phyloP scores from a whole-genome alignment of 495 filamentous ascomycete species.

The Polyplosphaeria fusca region DNA sequence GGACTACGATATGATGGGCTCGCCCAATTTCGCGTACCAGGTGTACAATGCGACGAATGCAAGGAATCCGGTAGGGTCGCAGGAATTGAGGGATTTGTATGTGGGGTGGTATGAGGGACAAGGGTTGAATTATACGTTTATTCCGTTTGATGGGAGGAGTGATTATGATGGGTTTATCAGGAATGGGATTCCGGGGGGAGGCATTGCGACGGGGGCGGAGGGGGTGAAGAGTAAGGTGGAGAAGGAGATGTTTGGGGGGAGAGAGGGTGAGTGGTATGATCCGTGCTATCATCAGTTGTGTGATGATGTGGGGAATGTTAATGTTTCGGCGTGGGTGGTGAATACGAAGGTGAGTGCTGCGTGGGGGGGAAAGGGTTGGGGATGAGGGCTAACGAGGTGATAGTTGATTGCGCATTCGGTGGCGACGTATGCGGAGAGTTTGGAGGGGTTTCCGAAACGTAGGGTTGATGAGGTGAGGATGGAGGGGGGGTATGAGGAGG shows the following conservation, averaged over 20 bases:
- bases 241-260: slow-evolving; percentile 58
- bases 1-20: slow-evolving; percentile 78
- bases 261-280: slow-evolving; percentile 60
- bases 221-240: slow-evolving; percentile 60
- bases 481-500: background rate
- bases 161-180: slow-evolving; percentile 70
- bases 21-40: slow-evolving; percentile 67
- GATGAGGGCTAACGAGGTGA: background rate
- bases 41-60: slow-evolving; percentile 67
- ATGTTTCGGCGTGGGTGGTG: slow-evolving; percentile 57
- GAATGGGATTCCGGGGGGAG: slow-evolving; percentile 61
- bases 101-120: slow-evolving; percentile 56
- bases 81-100: slow-evolving; percentile 60
- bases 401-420: slow-evolving; percentile 59
- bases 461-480: background rate
- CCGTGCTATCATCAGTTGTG: slow-evolving; percentile 60
- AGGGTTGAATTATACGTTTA: slow-evolving; percentile 47
- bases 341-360: slow-evolving; percentile 50
- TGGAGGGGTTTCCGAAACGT: slow-evolving; percentile 45
- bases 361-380: background rate
- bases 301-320: slow-evolving; percentile 60
- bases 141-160: slow-evolving; percentile 61
- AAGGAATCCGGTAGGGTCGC: slow-evolving; percentile 61
- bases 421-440: slow-evolving; percentile 60
- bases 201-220: slow-evolving; percentile 70